Evolutionary conservation across 2,329 filamentous ascomycete species (phyloP).

Genomic region (Xylaria sp.): DNA sequence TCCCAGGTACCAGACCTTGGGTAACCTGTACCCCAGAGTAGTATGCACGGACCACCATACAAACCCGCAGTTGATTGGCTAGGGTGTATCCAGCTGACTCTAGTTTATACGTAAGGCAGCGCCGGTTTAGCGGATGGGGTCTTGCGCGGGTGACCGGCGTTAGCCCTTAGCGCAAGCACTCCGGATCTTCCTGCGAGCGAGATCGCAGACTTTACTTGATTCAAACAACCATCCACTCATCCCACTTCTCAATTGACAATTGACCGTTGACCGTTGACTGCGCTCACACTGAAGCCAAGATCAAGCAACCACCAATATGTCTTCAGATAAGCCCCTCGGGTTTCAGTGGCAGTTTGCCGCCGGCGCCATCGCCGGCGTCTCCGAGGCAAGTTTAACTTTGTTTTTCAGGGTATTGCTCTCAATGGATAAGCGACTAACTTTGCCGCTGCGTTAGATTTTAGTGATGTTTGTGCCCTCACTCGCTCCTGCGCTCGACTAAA

Average conservation of each 20-base stretch:
- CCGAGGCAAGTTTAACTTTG: conserved; percentile 75
- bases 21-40: too few species aligned
- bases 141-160: neutral
- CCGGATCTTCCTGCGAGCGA: conserved; percentile 32
- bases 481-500: conserved; percentile 29
- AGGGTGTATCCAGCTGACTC: conserved; percentile 11
- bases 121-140: conserved; percentile 20
- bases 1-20: too few species aligned
- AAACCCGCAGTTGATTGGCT: conserved; percentile 18
- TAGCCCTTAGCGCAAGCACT: neutral
- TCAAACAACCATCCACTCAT: conserved; percentile 33
- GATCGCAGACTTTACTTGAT: conserved; percentile 34
- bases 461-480: conserved; percentile 73
- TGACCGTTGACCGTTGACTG: conserved; percentile 30
- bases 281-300: conserved; percentile 31
- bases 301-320: conserved; percentile 33
- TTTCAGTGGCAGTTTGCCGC: conserved; percentile 44
- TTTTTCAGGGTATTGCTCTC: neutral
- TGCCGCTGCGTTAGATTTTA: conserved; percentile 72
- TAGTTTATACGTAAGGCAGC: neutral
- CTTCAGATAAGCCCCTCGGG: conserved; percentile 42
- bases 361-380: conserved; percentile 96
- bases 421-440: conserved; percentile 35
- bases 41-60: neutral
- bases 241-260: conserved; percentile 37